Evolutionary conservation across 805 yeast genomes (phyloP).

Genomic region (Sugiyamaella marilandica): DNA sequence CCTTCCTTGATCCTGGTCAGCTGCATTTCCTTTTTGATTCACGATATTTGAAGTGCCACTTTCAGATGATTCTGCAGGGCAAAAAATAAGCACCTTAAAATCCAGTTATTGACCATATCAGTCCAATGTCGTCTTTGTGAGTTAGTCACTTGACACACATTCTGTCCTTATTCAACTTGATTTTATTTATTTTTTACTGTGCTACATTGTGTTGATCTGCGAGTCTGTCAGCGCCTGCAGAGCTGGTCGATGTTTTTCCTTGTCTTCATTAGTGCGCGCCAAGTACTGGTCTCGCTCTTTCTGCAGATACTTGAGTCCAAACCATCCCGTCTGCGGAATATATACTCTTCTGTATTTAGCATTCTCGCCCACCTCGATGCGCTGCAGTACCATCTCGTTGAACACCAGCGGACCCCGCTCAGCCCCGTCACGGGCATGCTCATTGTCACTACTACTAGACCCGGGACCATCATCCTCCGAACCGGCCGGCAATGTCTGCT

Average conservation of each 20-base stretch:
- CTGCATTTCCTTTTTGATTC: too few relatives aligned
- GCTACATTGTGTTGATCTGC: neutral
- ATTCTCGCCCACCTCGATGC: conserved; percentile 19
- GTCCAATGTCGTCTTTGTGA: too few relatives aligned
- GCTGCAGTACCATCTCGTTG: neutral
- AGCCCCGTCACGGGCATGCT: neutral
- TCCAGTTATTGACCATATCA: too few relatives aligned
- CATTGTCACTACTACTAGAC: neutral
- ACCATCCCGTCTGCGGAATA: conserved; percentile 27
- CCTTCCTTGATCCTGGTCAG: too few relatives aligned
- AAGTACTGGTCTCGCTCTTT: conserved; percentile 10
- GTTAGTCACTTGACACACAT: too few relatives aligned
- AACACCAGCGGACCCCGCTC: neutral
- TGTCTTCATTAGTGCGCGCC: neutral
- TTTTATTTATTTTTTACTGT: too few relatives aligned
- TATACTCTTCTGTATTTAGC: conserved; percentile 26
- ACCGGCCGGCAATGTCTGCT: neutral
- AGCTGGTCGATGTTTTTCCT: neutral
- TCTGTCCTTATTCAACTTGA: too few relatives aligned
- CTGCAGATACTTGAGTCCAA: conserved; percentile 21
- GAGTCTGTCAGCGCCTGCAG: neutral
- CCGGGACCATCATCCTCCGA: neutral
- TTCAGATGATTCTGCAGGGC: too few relatives aligned
- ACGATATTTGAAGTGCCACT: too few relatives aligned
- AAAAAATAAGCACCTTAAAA: too few relatives aligned